These are phyloP conservation scores for Mesembryanthemum crystallinum DNA, from an alignment of 148 eudicot species.

Conservation along the genomic window DNA sequence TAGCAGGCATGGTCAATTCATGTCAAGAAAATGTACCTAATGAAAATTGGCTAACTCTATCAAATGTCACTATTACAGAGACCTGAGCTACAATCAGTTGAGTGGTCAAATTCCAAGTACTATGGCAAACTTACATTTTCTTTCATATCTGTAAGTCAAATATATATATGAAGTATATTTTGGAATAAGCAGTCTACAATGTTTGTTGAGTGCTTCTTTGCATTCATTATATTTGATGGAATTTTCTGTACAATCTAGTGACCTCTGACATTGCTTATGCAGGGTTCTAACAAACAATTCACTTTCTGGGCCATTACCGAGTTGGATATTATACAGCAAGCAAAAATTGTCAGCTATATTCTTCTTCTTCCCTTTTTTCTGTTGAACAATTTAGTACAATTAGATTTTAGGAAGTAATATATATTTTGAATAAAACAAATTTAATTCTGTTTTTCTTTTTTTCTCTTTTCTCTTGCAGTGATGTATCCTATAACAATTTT, in stretches of 20 bases:
- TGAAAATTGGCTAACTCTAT: background rate
- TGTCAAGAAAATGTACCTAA: background rate
- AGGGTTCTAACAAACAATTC: slow-evolving; percentile 65
- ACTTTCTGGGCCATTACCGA: slow-evolving; percentile 57
- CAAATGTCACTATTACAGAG: slow-evolving; percentile 34
- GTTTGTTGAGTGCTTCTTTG: background rate
- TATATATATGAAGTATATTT: background rate
- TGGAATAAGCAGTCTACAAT: background rate
- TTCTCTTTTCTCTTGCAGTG: slow-evolving; percentile 40
- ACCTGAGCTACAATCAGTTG: slow-evolving; percentile 53
- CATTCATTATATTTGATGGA: background rate
- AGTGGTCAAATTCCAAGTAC: slow-evolving; percentile 44
- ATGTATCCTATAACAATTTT: slow-evolving; percentile 71
- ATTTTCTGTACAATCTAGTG: background rate
- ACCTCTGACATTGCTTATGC: slow-evolving; percentile 1
- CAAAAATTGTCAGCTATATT: slow-evolving; percentile 32
- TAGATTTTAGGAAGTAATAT: background rate
- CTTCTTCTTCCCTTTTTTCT: background rate
- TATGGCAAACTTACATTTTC: slow-evolving; percentile 19
- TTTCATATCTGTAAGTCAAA: slow-evolving; percentile 37
- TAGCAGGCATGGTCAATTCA: background rate
- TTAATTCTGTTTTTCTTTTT: background rate
- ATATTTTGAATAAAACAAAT: background rate
- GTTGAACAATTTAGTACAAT: background rate
- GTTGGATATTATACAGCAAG: slow-evolving; percentile 43